Evolutionary conservation across 306 rosid species (phyloP), one percentile per base, ranked within the genome.

Genomic region (Datisca glomerata): DNA sequence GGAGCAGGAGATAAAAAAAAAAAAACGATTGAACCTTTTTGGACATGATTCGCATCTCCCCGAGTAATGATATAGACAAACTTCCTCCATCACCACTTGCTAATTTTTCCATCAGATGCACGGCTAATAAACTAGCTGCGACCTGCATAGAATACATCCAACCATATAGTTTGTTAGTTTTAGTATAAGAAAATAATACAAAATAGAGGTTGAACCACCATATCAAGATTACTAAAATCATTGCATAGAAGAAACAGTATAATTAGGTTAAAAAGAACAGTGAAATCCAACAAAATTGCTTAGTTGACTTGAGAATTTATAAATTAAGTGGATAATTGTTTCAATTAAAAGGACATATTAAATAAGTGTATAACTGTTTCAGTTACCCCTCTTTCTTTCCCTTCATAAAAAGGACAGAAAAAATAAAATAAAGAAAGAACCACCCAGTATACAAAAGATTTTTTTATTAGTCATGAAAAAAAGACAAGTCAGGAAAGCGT

Each of bases 71-170:
- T 50, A 80, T 67, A 5, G 95, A 83, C 67, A 89, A 63, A 71
- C 81, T 89, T 58, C 97, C 93, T 8, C 68, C 55, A 53, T 72
- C 71, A 31, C 70, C 64, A 13, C 45, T 61, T 19, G 70, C 70
- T 59, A 72, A 66, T 68, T 78, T 83, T 54, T 58, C 70, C 81
- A 89, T 74, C 66, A 63, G 75, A 74, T 72, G 83, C 62, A 79
- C 86, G 12, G 69, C 55, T 50, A 83, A 75, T 59, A 77, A 58
- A 74, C 86, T 63, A 31, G 76, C 64, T 41, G 89, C 86, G 34
- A 89, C 93, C 97, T 89, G 80, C 43, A 53, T 12, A 64, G 56
- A 13, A 51, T 64, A 41, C 49, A 64, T 21, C 47, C 8, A 42
- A 21, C n/a, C 18, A 37, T 2, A 7, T 1, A n/a, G n/a, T n/a